phyloP scores from a whole-genome alignment of 257 asterid genomes.

The Datura wrightii region DNA sequence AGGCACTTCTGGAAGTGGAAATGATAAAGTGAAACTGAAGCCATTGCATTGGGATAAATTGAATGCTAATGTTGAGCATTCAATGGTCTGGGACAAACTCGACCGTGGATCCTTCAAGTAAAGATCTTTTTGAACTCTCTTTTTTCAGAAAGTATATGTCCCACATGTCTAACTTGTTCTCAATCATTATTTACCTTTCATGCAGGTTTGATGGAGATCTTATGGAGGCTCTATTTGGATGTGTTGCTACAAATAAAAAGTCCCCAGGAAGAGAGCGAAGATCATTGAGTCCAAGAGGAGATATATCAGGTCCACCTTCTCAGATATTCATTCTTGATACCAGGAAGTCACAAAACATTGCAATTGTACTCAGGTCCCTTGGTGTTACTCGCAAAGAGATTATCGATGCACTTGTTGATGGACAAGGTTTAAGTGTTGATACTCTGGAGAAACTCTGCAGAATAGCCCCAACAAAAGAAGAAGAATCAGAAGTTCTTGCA shows the following conservation, averaged over 20 bases:
- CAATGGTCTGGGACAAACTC: conserved; percentile 96
- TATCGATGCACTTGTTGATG: conserved; percentile 63
- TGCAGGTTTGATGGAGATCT: conserved; percentile 91
- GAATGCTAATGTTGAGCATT: conserved; percentile 75
- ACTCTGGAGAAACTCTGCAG: conserved; percentile 69
- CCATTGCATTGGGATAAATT: conserved; percentile 96
- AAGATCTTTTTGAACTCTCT: conserved; percentile 29
- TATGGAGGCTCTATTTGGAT: conserved; percentile 97
- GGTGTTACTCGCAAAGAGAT: conserved; percentile 64
- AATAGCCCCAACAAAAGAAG: conserved; percentile 77
- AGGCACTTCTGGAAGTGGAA: conserved; percentile 45
- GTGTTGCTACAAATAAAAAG: conserved; percentile 75
- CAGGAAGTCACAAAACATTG: conserved; percentile 78
- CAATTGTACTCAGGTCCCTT: conserved; percentile 78
- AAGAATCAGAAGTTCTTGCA: conserved; percentile 59
- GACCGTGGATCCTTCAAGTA: conserved; percentile 95
- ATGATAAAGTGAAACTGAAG: conserved; percentile 69
- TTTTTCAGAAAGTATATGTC: neutral
- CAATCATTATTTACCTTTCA: neutral
- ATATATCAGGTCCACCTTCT: conserved; percentile 62
- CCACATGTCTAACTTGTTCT: neutral
- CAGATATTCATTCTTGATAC: conserved; percentile 84
- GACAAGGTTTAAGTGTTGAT: conserved; percentile 66
- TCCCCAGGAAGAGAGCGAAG: conserved; percentile 57
- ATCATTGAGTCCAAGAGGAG: conserved; percentile 40